phyloP scores from a whole-genome alignment of 2,329 filamentous ascomycete genomes.

The Hypocreales sp. region DNA sequence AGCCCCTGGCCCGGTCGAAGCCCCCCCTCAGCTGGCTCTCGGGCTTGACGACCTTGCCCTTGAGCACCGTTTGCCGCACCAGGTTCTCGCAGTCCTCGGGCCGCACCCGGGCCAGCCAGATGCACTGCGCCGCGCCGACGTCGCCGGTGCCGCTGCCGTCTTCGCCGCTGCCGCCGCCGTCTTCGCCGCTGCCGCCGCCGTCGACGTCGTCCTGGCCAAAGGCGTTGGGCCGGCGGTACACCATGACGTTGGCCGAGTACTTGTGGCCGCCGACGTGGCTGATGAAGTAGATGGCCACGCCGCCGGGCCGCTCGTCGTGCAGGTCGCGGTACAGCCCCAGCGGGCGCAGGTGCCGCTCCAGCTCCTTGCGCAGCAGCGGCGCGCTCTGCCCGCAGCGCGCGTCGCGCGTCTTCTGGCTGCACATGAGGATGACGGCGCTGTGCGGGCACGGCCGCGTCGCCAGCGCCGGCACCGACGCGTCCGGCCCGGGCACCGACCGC shows the following conservation, averaged over 20 bases:
- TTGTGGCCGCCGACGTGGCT: slow-evolving; percentile 95
- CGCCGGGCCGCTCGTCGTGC: slow-evolving; percentile 76
- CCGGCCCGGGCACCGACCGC: slow-evolving; percentile 12
- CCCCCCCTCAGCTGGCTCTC: slow-evolving; percentile 73
- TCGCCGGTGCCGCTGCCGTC: slow-evolving; percentile 14
- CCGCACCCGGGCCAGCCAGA: slow-evolving; percentile 74
- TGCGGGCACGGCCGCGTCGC: slow-evolving; percentile 51
- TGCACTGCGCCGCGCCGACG: slow-evolving; percentile 66
- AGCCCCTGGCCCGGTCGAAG: slow-evolving; percentile 66
- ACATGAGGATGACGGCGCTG: slow-evolving; percentile 76
- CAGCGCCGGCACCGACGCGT: slow-evolving; percentile 15
- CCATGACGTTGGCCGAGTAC: slow-evolving; percentile 85
- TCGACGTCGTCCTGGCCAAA: slow-evolving; percentile 33
- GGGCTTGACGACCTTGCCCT: slow-evolving; percentile 90
- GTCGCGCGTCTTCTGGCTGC: slow-evolving; percentile 87
- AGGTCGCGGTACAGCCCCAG: slow-evolving; percentile 75
- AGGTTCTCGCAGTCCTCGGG: slow-evolving; percentile 92
- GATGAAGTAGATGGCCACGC: slow-evolving; percentile 92
- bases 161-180: slow-evolving; percentile 14
- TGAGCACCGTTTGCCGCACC: slow-evolving; percentile 72
- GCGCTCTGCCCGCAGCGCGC: slow-evolving; percentile 90
- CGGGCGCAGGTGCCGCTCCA: slow-evolving; percentile 76
- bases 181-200: slow-evolving; percentile 11
- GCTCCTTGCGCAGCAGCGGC: slow-evolving; percentile 72
- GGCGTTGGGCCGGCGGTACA: slow-evolving; percentile 57